Evolutionary conservation across 2,329 filamentous ascomycete species (phyloP), one percentile per base, ranked within the genome.

Genomic region (Cladophialophora exuberans): DNA sequence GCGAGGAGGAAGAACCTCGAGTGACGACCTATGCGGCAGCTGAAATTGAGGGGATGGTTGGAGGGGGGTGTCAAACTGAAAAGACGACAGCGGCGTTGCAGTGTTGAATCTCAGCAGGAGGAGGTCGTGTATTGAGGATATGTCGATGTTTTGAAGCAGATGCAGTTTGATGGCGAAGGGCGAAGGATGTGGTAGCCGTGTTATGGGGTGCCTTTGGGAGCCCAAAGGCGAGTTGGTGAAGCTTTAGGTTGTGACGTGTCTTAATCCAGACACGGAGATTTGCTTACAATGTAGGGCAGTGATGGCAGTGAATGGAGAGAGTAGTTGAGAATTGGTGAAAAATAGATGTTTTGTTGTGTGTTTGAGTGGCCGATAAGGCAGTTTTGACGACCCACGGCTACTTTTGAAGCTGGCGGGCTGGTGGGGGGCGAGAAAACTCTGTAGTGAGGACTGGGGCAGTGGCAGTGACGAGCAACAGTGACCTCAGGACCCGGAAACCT

Each of bases 21-120:
- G 87, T 87, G 84, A 84, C 86, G 88, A 95, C 89, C 90, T 97
- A 99, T 99, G 93, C 94, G 94, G 94, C 94, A 97, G 93, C 90
- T 96, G 88, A 83, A 77, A 78, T 77, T 82, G 76, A 74, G 82
- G 77, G 72, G 78, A 82, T 74, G 80, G 82, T 65, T 71, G 72
- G 64, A 60, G 5, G 43, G 59, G 58, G 54, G 41, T 54, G 17
- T 61, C 50, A 48, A 62, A 54, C 47, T 55, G 47, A 55, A 64
- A 64, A 43, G 46, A 57, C 51, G 43, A 59, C 15, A 58, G 53
- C 41, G 55, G 56, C 13, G 11, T 53, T 43, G 48, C 18, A 15
- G 49, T 49, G 5, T 65, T 59, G 53, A 60, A 57, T 59, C 69
- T 61, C 60, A 69, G 66, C 56, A 72, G 72, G 71, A 72, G 73